Conservation (phyloP, 176 grass and related monocot species). For the Oryza officinalis region DNA sequence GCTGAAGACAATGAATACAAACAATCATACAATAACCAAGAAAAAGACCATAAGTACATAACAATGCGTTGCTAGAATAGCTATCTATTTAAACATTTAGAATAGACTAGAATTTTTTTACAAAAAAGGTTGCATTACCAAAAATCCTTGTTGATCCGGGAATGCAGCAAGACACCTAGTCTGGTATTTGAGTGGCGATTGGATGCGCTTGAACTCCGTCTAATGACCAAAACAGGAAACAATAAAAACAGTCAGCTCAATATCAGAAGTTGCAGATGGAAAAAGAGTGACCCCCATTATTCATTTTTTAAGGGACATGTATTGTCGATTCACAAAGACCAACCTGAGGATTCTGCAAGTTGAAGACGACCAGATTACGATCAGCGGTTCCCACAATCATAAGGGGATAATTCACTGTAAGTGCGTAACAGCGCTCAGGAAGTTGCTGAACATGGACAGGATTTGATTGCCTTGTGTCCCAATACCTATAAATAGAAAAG, state of each 20-base stretch:
- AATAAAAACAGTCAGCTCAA: conserved; percentile 2
- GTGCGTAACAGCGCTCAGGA: conserved; percentile 77
- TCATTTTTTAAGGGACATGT: background rate
- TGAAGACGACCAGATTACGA: conserved; percentile 82
- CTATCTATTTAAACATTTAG: background rate
- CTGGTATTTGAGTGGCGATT: conserved; percentile 91
- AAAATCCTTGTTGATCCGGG: conserved; percentile 97
- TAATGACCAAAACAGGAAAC: conserved; percentile 38
- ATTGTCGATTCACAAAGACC: background rate
- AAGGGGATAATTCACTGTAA: conserved; percentile 88
- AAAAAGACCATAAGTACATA: conserved; percentile 19
- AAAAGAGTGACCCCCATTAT: background rate
- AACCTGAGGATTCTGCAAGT: conserved; percentile 96
- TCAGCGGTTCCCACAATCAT: conserved; percentile 97
- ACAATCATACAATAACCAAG: background rate
- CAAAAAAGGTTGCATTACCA: conserved; percentile 55
- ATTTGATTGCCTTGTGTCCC: conserved; percentile 86
- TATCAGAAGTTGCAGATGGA: background rate
- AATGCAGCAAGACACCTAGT: conserved; percentile 88
- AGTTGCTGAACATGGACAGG: conserved; percentile 88
- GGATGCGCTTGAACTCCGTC: conserved; percentile 91
- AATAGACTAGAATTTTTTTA: background rate
- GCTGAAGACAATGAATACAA: conserved; percentile 10
- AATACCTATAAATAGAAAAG: conserved; percentile 59
- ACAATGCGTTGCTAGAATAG: background rate